A percentile compares a stretch with the other conserved stretches of the same genome.
phyloP scores from a whole-genome alignment of 2,329 filamentous ascomycete species.

The Myriosclerotinia scirpicola region DNA sequence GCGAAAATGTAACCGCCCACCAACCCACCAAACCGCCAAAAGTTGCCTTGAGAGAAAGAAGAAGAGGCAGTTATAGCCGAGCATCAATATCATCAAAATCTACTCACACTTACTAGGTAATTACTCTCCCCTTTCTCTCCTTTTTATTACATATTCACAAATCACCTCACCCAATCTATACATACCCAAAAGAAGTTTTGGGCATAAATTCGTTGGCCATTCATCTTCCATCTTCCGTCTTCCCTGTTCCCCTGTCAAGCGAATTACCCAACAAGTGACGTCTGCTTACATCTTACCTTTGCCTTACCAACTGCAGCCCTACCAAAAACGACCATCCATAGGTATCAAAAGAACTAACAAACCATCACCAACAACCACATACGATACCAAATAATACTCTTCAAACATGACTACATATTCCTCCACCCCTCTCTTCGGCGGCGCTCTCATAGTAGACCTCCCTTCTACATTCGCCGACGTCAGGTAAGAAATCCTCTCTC shows the following conservation, averaged over 20 bases:
- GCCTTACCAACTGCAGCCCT: conserved; percentile 13
- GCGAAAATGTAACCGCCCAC: no score
- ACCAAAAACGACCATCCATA: conserved; percentile 13
- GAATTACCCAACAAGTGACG: conserved; percentile 13
- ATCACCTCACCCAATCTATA: background rate
- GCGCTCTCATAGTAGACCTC: conserved; percentile 67
- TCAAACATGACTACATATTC: conserved; percentile 16
- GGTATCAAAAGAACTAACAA: conserved; percentile 10
- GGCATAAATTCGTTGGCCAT: background rate
- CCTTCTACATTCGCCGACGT: conserved; percentile 70
- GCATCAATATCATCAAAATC: background rate
- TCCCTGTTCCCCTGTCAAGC: conserved; percentile 16
- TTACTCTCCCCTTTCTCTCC: background rate
- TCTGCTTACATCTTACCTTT: background rate
- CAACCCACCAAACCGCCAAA: background rate
- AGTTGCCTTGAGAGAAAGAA: background rate
- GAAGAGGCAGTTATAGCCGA: background rate
- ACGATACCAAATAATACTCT: background rate
- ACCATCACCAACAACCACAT: background rate
- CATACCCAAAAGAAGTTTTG: background rate
- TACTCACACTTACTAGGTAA: background rate
- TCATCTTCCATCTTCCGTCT: background rate
- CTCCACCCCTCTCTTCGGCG: conserved; percentile 65
- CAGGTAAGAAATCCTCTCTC: conserved; percentile 52
- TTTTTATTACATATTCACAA: background rate